Evolutionary conservation across 257 asterid species (phyloP).

Genomic region (Solanum chilense): DNA sequence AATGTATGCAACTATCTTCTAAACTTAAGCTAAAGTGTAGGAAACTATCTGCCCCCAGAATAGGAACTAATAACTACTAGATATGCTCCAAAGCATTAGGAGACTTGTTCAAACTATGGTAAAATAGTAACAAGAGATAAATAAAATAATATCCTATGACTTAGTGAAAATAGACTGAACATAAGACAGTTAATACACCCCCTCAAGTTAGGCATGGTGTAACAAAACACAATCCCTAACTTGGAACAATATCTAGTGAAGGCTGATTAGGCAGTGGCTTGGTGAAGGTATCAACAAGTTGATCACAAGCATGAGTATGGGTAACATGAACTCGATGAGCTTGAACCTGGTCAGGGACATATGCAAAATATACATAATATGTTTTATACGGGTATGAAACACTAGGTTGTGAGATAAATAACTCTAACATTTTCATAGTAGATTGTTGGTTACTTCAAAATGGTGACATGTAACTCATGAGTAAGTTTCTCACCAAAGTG

Average conservation of each 20-base stretch:
- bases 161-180: background rate
- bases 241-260: background rate
- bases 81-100: background rate
- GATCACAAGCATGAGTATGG: background rate
- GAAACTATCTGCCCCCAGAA: background rate
- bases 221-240: background rate
- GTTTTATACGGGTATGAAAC: background rate
- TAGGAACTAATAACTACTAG: background rate
- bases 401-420: background rate
- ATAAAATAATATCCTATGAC: background rate
- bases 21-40: background rate
- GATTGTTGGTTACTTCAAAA: background rate
- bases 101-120: background rate
- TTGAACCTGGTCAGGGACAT: background rate
- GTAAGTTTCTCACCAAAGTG: background rate
- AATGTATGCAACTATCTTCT: background rate
- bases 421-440: background rate
- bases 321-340: background rate
- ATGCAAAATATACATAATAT: background rate
- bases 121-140: background rate
- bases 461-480: background rate
- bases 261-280: background rate
- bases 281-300: background rate
- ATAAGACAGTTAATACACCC: background rate
- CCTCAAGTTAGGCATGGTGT: background rate